Percentiles rank a stretch among this genome's conserved stretches.
These are phyloP conservation scores for Neurospora pannonica DNA, from an alignment of 495 filamentous ascomycete genomes.

Conservation along the genomic window DNA sequence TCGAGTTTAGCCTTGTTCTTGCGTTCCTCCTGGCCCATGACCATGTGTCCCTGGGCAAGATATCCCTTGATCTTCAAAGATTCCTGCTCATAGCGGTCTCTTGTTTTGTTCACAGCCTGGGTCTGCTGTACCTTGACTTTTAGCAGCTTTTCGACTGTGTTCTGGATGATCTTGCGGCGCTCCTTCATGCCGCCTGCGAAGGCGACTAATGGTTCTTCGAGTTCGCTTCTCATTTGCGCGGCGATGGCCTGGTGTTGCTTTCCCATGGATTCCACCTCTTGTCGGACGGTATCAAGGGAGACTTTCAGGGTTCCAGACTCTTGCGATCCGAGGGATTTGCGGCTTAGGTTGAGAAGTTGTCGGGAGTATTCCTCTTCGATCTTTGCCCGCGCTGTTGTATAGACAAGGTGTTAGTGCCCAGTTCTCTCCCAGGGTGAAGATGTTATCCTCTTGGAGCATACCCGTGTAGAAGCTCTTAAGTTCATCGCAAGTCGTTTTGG, in stretches of 20 bases:
- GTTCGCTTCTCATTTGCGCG: constrained; percentile 85
- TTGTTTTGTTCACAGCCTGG: constrained; percentile 82
- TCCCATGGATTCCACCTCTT: constrained; percentile 88
- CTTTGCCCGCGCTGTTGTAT: constrained; percentile 61
- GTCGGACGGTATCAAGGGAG: constrained; percentile 78
- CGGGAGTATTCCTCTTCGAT: constrained; percentile 98
- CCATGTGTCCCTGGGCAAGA: constrained; percentile 97
- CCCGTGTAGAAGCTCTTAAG: constrained; percentile 83
- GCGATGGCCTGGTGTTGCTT: constrained; percentile 89
- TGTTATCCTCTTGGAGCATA: constrained; percentile 25
- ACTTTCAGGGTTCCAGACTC: constrained; percentile 74
- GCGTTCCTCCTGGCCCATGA: constrained; percentile 97
- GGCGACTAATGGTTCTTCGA: constrained; percentile 89
- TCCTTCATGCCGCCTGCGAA: constrained; percentile 94
- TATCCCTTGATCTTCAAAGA: constrained; percentile 98
- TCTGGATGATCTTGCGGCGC: constrained; percentile 89
- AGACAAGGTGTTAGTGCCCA: constrained; percentile 2
- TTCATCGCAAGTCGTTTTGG: constrained; percentile 93
- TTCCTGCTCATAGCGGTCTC: constrained; percentile 93
- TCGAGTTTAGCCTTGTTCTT: constrained; percentile 99
- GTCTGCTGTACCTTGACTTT: constrained; percentile 92
- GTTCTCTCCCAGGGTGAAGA: neutral
- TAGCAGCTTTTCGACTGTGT: constrained; percentile 81
- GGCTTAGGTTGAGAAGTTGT: constrained; percentile 75
- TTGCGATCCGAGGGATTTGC: constrained; percentile 82